These are phyloP conservation scores for Narthecium ossifragum DNA, from an alignment of 106 monocot genomes.

Conservation along the genomic window DNA sequence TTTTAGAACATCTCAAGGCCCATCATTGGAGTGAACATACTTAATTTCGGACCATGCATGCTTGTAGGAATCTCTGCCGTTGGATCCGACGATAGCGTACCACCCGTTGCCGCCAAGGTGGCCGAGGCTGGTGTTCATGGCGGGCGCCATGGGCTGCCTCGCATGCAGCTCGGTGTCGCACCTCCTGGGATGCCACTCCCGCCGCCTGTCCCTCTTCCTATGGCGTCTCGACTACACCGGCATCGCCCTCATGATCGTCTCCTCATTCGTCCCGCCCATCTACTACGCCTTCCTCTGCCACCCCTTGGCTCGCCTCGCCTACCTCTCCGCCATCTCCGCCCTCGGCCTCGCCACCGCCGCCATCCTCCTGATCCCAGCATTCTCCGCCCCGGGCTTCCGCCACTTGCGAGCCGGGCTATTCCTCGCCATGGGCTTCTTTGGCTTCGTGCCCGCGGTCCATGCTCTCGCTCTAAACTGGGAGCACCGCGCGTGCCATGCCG, in stretches of 20 bases:
- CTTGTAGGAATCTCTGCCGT: neutral
- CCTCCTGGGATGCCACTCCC: slow-evolving; percentile 91
- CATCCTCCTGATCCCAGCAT: slow-evolving; percentile 50
- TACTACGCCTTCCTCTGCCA: slow-evolving; percentile 90
- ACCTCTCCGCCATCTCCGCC: slow-evolving; percentile 61
- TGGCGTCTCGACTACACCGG: slow-evolving; percentile 92
- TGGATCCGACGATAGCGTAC: neutral
- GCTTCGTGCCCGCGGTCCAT: slow-evolving; percentile 67
- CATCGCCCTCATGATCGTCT: slow-evolving; percentile 85
- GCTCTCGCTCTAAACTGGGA: slow-evolving; percentile 56
- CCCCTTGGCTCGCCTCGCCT: slow-evolving; percentile 40
- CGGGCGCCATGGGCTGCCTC: slow-evolving; percentile 68
- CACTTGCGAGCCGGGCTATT: slow-evolving; percentile 69
- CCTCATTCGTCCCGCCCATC: slow-evolving; percentile 81
- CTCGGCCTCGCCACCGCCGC: slow-evolving; percentile 39
- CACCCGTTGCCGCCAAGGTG: slow-evolving; percentile 45
- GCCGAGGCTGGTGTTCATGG: slow-evolving; percentile 73
- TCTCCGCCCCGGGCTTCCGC: slow-evolving; percentile 63
- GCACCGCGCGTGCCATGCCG: slow-evolving; percentile 44
- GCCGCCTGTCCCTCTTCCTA: slow-evolving; percentile 60
- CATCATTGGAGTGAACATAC: too few relatives aligned
- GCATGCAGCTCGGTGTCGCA: slow-evolving; percentile 72
- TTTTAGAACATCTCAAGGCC: neutral
- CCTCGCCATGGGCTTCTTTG: slow-evolving; percentile 83
- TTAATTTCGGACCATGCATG: too few relatives aligned